Base-by-base conservation (phyloP, 208 protist species). In the Jaenimonas drosophilae region DNA sequence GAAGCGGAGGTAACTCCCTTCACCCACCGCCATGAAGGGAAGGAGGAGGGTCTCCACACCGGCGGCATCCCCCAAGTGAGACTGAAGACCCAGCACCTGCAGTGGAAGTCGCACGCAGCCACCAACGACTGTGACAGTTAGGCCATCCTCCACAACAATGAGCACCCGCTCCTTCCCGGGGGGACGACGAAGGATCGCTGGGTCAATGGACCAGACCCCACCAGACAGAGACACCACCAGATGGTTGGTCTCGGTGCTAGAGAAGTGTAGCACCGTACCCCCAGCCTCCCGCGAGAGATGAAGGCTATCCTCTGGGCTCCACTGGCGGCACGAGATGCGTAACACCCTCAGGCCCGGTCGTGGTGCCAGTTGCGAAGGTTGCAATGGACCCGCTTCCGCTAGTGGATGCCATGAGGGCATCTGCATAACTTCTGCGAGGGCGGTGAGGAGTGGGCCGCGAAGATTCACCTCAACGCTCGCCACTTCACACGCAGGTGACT, bases 1-100 rank as follows among this genome's bases (percentile, higher is more conserved):
- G 39, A 67, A 85, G 34, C 65, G 52, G 4, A 91, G 40, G 56
- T 79, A 86, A 58, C 81, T 91, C 23, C 69, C 75, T 43, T 91
- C 81, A 23, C 76, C 75, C 20, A 87, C 29, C 29, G 72, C 75
- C 39, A 79, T 70, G 53, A 76, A 91, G 0, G 81, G 81, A 24
- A 78, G 47, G 31, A 91, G 46, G 42, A 61, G 48, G 34, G 53
- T 43, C 40, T 76, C 72, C 30, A 78, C 47, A 14, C 67, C 71
- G 12, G 59, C 58, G 21, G 65, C 51, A 25, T 40, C 49, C 20
- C 71, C 56, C 21, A 59, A 36, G 37, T 39, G 39, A 1, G 59
- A 47, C 2, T 49, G 31, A 12, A 46, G 42, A 3, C 40, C 59
- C 62, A 67, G 66, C 31, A 57, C 20, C 3, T 33, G 27, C 3